Percentiles rank a stretch among this genome's conserved stretches.
Conservation (phyloP, 2,329 filamentous ascomycete species). For the Arthrobotrys conoides region DNA sequence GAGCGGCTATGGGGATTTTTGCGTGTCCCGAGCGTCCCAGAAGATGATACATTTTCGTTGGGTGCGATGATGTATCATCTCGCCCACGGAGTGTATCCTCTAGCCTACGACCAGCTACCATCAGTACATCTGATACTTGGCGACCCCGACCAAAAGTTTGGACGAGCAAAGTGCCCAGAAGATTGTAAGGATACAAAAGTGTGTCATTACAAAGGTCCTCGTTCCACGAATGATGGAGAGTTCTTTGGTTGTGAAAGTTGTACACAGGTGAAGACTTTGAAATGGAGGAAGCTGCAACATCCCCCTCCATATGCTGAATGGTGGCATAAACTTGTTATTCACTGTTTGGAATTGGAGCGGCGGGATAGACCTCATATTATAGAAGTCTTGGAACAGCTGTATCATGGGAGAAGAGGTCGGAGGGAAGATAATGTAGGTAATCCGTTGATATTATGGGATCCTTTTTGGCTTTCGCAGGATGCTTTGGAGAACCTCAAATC, state of each 20-base stretch:
- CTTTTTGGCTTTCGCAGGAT: constrained; percentile 23
- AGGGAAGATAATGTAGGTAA: constrained; percentile 25
- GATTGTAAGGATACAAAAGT: background rate
- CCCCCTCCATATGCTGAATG: constrained; percentile 25
- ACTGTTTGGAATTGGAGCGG: constrained; percentile 40
- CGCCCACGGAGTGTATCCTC: background rate
- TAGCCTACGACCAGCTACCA: background rate
- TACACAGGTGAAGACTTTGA: background rate
- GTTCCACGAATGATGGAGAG: background rate
- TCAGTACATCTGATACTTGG: background rate
- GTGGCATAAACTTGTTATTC: constrained; percentile 22
- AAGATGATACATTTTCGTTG: constrained; percentile 34
- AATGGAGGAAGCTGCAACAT: background rate
- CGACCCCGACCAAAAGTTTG: background rate
- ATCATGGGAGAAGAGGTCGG: constrained; percentile 8
- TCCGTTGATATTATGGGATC: constrained; percentile 24
- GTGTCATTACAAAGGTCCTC: background rate
- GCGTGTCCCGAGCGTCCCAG: constrained; percentile 9
- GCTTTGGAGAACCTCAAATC: background rate
- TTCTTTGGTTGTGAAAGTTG: background rate
- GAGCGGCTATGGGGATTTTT: constrained; percentile 1
- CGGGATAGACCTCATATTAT: constrained; percentile 35
- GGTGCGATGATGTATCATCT: constrained; percentile 31
- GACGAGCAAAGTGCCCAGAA: background rate
- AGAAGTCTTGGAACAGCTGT: constrained; percentile 25